phyloP scores from a whole-genome alignment of 2,329 filamentous ascomycete species.

The Nectriaceae sp. region DNA sequence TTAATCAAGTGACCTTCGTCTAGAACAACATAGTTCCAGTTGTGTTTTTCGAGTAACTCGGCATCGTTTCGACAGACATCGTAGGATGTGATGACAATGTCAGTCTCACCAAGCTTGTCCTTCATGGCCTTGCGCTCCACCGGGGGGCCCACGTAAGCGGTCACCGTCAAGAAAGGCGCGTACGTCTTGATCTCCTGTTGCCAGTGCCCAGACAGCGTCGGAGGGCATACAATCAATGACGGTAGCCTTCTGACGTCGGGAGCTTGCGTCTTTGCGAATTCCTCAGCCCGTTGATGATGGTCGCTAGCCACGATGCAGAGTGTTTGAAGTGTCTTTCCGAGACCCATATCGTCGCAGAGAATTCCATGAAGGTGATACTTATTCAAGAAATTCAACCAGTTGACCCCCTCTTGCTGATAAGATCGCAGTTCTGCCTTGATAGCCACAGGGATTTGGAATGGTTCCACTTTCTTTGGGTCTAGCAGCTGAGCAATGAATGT shows the following conservation, averaged over 20 bases:
- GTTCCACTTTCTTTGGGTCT: slow-evolving; percentile 94
- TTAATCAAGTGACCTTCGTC: slow-evolving; percentile 99
- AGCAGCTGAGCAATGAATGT: slow-evolving; percentile 97
- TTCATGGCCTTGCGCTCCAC: slow-evolving; percentile 74
- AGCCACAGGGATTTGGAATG: slow-evolving; percentile 89
- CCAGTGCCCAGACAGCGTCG: slow-evolving; percentile 96
- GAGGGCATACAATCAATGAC: slow-evolving; percentile 93
- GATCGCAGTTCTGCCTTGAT: slow-evolving; percentile 97
- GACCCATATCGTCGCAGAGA: slow-evolving; percentile 98
- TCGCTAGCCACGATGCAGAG: slow-evolving; percentile 98
- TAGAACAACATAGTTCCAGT: slow-evolving; percentile 96
- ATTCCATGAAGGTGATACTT: slow-evolving; percentile 97
- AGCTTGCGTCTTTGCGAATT: slow-evolving; percentile 80
- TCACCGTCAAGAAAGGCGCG: slow-evolving; percentile 87
- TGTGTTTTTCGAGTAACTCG: slow-evolving; percentile 79
- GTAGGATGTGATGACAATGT: slow-evolving; percentile 96
- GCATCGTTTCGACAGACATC: slow-evolving; percentile 96
- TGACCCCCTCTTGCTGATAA: slow-evolving; percentile 98
- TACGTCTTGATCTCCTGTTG: slow-evolving; percentile 97
- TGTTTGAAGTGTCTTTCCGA: slow-evolving; percentile 96
- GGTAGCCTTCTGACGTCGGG: slow-evolving; percentile 79
- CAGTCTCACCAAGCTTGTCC: slow-evolving; percentile 71
- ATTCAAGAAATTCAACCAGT: slow-evolving; percentile 98
- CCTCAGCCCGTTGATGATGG: slow-evolving; percentile 89
- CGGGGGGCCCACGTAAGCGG: slow-evolving; percentile 89